Base-by-base conservation (phyloP, 2,329 filamentous ascomycete species). In the Piedraia hortae region DNA sequence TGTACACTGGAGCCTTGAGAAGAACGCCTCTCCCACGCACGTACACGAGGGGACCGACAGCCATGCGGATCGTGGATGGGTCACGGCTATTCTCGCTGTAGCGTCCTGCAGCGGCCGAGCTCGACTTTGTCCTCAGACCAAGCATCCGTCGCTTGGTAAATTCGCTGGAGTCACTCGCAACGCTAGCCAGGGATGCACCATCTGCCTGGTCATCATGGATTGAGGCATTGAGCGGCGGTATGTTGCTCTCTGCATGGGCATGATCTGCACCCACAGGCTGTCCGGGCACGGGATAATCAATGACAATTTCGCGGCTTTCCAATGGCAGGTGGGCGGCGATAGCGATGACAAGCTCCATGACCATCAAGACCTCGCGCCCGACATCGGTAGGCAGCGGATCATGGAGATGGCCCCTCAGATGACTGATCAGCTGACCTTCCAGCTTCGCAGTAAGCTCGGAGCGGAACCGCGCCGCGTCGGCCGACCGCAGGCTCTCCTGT, bases 331-430 rank as follows among this genome's bases (percentile, higher is more conserved):
- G 88, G 26, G 69, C 62, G 1, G 74, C 65, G 31, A 97, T 78
- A 28, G 68, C 70, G 14, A 93, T 61, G 0, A 80, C 77, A 22
- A 93, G 58, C 46, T 91, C 80, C 24, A 91, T 60, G 42, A 97
- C 93, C 66, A 85, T 89, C 24, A 69, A 67, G 2, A 80, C 72
- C 30, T 75, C 78, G 22, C 75, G 78, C 32, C 82, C 69, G n/a
- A 93, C 59, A 5, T 78, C 80, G 1, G 66, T 48, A 0, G 77
- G 74, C 1, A 74, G 60, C 2, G 78, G 75, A 6, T 74, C 70
- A 25, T 63, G 58, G 21, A 93, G 54, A 37, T 74, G 66, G 37
- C 70, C 63, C 28, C 68, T 65, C 15, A 97, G 48, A 14, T 59
- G 64, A 4, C 59, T 62, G 6, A 75, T 71, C 8, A 74, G 58